Evolutionary conservation across 257 asterid genomes (phyloP), one percentile per base, ranked within the genome.

Genomic region (Cordia subcordata): DNA sequence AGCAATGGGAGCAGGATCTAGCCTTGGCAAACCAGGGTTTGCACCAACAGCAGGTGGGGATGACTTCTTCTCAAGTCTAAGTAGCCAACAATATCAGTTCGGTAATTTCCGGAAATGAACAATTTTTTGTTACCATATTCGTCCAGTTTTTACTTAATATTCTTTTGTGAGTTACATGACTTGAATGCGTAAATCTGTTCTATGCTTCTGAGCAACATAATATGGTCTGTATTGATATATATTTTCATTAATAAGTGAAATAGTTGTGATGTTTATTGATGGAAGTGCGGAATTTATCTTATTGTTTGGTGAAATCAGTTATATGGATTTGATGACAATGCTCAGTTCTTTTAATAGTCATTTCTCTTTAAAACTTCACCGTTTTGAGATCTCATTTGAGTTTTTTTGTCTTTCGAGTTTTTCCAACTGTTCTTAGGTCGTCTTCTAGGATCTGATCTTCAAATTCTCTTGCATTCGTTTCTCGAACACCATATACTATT

Each of bases 31-130:
- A 50, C 55, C 93, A 18, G 88, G 90, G 42, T 68, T 69, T 64
- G 19, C 72, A 22, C 66, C 89, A 35, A 40, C 85, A 20, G 53
- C 79, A 12, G 19, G 83, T 39, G 65, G 40, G 4, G 80, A 82
- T 16, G 80, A 81, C 77, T 74, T 90, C 71, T 87, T 90, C 85
- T 81, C 97, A 16, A 81, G 86, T 76, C 78, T 84, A 33, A 68
- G 81, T 77, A 73, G 64, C 70, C 86, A 82, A 53, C 88, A 68
- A 55, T 75, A 79, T 69, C 90, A 84, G 63, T 84, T 72, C 49
- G 88, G 93, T 45, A 67, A 74, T 78, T 87, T 82, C 68, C 85
- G 81, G 80, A 85, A 90, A 72, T 87, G 76, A 90, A 52, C 56
- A 33, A 46, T 35, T 50, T 42, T 11, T 42, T 42, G 10, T 11